Evolutionary conservation across 2,329 filamentous ascomycete species (phyloP), one percentile per base, ranked within the genome.

Genomic region (Amylocarpus encephaloides): DNA sequence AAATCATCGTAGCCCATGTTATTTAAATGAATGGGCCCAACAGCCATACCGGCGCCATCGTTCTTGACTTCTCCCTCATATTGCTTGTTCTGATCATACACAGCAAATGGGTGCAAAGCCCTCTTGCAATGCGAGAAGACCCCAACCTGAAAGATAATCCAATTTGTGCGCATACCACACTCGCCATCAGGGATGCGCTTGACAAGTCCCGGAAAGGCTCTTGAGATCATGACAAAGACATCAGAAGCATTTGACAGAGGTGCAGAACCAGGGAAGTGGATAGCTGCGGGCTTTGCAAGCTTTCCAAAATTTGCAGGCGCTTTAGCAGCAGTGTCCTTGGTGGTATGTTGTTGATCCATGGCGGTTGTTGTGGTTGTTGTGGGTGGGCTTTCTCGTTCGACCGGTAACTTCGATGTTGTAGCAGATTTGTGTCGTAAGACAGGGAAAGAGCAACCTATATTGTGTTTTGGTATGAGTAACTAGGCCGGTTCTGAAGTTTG

Each of bases 111-210:
- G 51, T 55, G 12, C 7, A 59, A 51, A 45, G 50, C 34, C 22
- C 48, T 46, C 7, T 50, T 39, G 49, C 42, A 58, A 19, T 50
- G 43, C 15, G 49, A 41, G 56, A 71, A 70, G 19, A 65, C 52
- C 12, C 52, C 44, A 22, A 55, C 49, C 54, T 70, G 70, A 56
- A 62, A 72, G 33, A 47, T 45, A 12, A 67, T 63, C 47, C 66
- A 71, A 29, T 56, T 59, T 7, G 62, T 43, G 26, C 70, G 62
- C 36, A 62, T 40, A 12, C 62, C 68, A 6, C 68, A 67, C 53
- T 73, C 71, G 42, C 70, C 71, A 53, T 73, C 71, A 2, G 70
- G 70, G 3, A 73, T 64, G 32, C 65, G 64, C 22, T 57, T 60
- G 22, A 72, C 57, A 11, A 67, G 68, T 18, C 56, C 50, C 3